Evolutionary conservation across 2,329 filamentous ascomycete genomes (phyloP).

Genomic region (Arthrobotrys pseudoclavata): DNA sequence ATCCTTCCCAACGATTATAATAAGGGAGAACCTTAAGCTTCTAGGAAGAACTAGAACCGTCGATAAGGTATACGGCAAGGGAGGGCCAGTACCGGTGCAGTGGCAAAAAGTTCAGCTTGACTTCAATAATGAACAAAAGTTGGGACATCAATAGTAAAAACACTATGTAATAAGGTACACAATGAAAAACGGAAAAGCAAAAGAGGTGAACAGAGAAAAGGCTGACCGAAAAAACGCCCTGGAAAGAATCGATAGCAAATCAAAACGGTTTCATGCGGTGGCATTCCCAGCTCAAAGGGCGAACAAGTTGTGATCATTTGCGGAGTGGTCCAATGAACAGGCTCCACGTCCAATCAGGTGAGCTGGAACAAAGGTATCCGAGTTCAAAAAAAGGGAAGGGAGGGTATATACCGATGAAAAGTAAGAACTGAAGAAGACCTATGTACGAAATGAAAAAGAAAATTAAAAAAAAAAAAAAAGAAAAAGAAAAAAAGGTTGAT

Average conservation of each 20-base stretch:
- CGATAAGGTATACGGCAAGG: not conserved
- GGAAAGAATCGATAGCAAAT: slow-evolving; percentile 16
- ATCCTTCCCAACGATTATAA: not conserved
- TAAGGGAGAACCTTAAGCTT: not conserved
- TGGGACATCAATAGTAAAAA: slow-evolving; percentile 15
- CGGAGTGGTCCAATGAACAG: slow-evolving; percentile 46
- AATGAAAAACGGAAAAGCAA: slow-evolving; percentile 1
- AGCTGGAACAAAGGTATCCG: slow-evolving; percentile 22
- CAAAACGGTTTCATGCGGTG: slow-evolving; percentile 27
- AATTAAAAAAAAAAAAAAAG: too few relatives aligned
- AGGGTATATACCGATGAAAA: slow-evolving; percentile 2
- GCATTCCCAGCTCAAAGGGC: slow-evolving; percentile 22
- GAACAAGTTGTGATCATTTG: slow-evolving; percentile 17
- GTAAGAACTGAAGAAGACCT: slow-evolving; percentile 18
- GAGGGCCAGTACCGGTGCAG: not conserved
- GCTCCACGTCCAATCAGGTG: slow-evolving; percentile 54
- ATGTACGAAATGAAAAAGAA: slow-evolving; percentile 34
- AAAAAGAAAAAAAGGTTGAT: slow-evolving; percentile 25
- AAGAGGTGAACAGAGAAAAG: not conserved
- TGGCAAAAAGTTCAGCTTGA: slow-evolving; percentile 2
- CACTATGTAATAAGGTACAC: slow-evolving; percentile 10
- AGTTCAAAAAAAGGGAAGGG: slow-evolving; percentile 1
- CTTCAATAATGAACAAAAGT: not conserved
- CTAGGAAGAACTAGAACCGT: not conserved
- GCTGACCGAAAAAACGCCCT: slow-evolving; percentile 34